A percentile compares a stretch with the other conserved stretches of the same genome.
Evolutionary conservation across 768 basidiomycete species (phyloP).

Genomic region (Amanita jacksonii): DNA sequence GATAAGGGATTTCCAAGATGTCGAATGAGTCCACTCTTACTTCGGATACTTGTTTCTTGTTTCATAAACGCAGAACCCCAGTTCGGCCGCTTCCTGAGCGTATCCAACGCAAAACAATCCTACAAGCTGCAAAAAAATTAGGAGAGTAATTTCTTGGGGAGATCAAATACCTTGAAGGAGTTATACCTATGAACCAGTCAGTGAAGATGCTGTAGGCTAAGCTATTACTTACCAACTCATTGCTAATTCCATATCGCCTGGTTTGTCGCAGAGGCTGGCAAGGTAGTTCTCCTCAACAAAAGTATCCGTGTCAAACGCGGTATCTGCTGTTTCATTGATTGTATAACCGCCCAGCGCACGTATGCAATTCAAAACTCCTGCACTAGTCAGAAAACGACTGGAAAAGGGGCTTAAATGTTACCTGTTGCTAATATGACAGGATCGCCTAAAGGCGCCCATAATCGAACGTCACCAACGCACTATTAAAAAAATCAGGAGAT

Average conservation of each 20-base stretch:
- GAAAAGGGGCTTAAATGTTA: slow-evolving; percentile 16
- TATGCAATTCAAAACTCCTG: slow-evolving; percentile 53
- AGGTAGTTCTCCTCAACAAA: slow-evolving; percentile 51
- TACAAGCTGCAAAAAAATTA: slow-evolving; percentile 36
- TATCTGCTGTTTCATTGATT: slow-evolving; percentile 33
- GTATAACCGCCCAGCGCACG: slow-evolving; percentile 59
- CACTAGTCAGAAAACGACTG: not conserved
- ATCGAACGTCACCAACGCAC: slow-evolving; percentile 45
- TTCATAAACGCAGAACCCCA: slow-evolving; percentile 56
- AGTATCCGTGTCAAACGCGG: slow-evolving; percentile 49
- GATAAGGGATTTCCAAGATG: not conserved
- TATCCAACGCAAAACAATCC: slow-evolving; percentile 55
- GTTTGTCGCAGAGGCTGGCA: slow-evolving; percentile 29
- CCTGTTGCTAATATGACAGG: slow-evolving; percentile 44
- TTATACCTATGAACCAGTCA: slow-evolving; percentile 38
- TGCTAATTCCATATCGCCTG: slow-evolving; percentile 41
- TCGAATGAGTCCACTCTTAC: slow-evolving; percentile 27
- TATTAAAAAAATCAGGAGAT: slow-evolving; percentile 16
- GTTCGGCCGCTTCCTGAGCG: slow-evolving; percentile 43
- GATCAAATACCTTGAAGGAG: slow-evolving; percentile 53
- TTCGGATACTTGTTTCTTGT: slow-evolving; percentile 54
- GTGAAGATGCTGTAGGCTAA: not conserved
- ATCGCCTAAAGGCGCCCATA: slow-evolving; percentile 49
- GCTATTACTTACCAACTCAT: slow-evolving; percentile 43
- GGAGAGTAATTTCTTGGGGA: slow-evolving; percentile 1